phyloP scores from a whole-genome alignment of 208 protist species.

The Trichomonas gallinae region DNA sequence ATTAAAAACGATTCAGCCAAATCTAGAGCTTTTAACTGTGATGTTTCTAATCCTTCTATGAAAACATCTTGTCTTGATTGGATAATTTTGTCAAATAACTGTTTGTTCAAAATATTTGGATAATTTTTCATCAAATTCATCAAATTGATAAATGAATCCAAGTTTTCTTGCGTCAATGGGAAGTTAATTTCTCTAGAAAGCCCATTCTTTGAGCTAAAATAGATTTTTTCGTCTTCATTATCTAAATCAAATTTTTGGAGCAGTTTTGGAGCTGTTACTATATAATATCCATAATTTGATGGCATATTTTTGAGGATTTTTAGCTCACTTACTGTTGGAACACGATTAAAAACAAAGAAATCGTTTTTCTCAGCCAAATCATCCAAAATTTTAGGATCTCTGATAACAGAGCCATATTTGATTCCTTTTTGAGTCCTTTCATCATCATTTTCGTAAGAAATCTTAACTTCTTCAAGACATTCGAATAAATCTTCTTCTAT shows the following conservation, averaged over 20 bases:
- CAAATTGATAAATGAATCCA: neutral
- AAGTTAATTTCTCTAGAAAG: neutral
- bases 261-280: neutral
- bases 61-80: neutral
- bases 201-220: neutral
- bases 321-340: neutral
- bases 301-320: neutral
- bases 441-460: neutral
- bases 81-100: neutral
- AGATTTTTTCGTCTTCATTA: neutral
- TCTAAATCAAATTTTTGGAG: neutral
- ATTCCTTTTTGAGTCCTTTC: neutral
- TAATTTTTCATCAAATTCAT: neutral
- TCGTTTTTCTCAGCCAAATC: neutral
- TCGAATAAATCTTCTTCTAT: neutral
- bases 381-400: neutral
- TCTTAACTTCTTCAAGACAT: neutral
- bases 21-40: neutral
- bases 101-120: neutral
- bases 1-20: neutral
- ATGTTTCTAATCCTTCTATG: neutral
- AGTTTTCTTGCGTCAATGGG: neutral
- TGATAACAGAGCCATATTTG: neutral
- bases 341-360: neutral
- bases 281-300: neutral